Conservation (phyloP, 1,139 yeast genomes). For the Magnusiomyces tetraspermus region DNA sequence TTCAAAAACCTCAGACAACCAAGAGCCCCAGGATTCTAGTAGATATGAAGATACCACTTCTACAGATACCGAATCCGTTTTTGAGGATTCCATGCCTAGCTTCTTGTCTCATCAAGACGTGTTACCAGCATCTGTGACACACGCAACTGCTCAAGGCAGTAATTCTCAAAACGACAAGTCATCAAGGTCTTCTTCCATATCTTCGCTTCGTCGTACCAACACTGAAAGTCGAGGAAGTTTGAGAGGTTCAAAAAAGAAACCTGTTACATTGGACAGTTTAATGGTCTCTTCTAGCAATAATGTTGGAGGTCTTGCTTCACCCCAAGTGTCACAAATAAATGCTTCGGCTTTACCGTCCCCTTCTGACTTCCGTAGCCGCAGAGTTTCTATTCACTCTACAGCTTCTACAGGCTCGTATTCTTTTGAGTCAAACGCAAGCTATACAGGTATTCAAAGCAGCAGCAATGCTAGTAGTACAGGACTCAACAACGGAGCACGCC, state of each 20-base stretch:
- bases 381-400: too few relatives aligned
- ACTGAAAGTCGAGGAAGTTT: background rate
- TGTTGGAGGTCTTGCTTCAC: too few relatives aligned
- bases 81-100: background rate
- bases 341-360: too few relatives aligned
- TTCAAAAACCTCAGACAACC: background rate
- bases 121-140: background rate
- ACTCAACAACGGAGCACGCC: background rate
- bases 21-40: background rate
- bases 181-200: background rate
- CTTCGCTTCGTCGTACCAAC: background rate
- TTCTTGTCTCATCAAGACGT: background rate
- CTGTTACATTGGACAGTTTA: background rate
- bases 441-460: too few relatives aligned
- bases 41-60: background rate
- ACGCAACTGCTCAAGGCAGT: background rate
- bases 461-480: background rate
- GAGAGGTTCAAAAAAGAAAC: background rate
- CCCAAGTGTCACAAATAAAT: too few relatives aligned
- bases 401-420: too few relatives aligned
- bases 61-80: background rate
- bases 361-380: too few relatives aligned
- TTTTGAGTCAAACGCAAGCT: too few relatives aligned
- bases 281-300: too few relatives aligned
- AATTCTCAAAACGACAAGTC: background rate